These are phyloP conservation scores for Aspergillus fumigatiaffinis DNA, from an alignment of 2,329 filamentous ascomycete genomes.

Conservation along the genomic window DNA sequence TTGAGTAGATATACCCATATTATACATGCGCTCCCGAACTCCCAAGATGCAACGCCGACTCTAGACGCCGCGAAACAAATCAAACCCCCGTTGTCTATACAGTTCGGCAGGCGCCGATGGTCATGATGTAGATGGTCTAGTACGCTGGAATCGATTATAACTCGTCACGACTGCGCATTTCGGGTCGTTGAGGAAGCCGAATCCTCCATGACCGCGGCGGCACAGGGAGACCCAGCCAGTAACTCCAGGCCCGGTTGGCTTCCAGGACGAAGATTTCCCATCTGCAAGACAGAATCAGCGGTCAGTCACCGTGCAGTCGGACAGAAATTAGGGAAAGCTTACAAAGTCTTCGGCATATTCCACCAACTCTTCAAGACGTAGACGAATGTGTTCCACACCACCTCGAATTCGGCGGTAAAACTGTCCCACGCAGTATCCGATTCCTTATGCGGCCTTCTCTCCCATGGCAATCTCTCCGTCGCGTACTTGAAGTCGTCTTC, in stretches of 20 bases:
- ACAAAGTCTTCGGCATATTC: conserved; percentile 64
- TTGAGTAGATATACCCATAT: not conserved
- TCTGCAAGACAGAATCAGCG: conserved; percentile 26
- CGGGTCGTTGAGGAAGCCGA: conserved; percentile 34
- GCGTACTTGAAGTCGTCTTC: conserved; percentile 36
- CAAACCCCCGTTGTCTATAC: not conserved
- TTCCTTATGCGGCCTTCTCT: conserved; percentile 23
- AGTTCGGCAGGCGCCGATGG: not conserved
- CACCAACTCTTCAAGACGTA: conserved; percentile 70
- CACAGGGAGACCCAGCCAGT: conserved; percentile 61
- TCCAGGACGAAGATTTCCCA: conserved; percentile 53
- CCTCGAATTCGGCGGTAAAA: conserved; percentile 60
- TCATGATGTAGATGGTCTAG: not conserved
- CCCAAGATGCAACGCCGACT: conserved; percentile 1
- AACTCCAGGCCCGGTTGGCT: conserved; percentile 54
- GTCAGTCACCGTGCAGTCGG: not conserved
- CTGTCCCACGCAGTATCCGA: conserved; percentile 52
- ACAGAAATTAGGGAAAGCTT: conserved; percentile 43
- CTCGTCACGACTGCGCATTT: conserved; percentile 33
- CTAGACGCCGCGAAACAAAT: not conserved
- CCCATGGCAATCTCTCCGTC: conserved; percentile 31
- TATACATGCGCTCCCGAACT: conserved; percentile 3
- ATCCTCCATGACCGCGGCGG: conserved; percentile 55
- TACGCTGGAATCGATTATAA: conserved; percentile 24
- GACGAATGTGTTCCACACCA: conserved; percentile 60